Base-by-base conservation (phyloP, 164 flowering plant genomes). In the Litsea cubeba region DNA sequence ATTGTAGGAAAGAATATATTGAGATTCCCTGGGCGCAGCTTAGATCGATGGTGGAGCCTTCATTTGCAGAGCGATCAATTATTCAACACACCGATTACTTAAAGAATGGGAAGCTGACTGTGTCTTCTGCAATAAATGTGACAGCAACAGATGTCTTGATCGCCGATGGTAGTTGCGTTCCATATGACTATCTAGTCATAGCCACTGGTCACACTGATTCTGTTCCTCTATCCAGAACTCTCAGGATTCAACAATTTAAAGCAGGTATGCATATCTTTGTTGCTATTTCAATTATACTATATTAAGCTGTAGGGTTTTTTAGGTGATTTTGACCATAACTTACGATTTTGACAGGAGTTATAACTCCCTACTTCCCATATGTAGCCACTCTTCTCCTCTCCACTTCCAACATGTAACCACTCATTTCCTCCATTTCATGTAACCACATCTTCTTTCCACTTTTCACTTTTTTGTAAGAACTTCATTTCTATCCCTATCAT, bases 11-110 rank as follows among this genome's bases (percentile, higher is more conserved):
- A 83, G 96, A 95, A 72, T 95, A 93, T 75, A 88, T 89, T 78
- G 97, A 92, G 83, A 89, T 95, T 24, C 83, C 97, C 72, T 95
- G 95, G 95, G 97, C 96, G 68, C 82, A 81, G 76, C 85, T 90
- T 82, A 88, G 99, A 75, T 76, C 88, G 71, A 88, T 84, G 88
- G 98, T 95, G 83, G 98, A 95, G 83, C 99, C 97, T 24, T 75
- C 90, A 8, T 87, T 93, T 83, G 95, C 85, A 0, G 88, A 89
- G 83, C 86, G 93, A 81, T 80, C 90, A 2, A 80, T 93, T 69
- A 83, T 95, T 72, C 78, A 84, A 73, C 97, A 93, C 78, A 82
- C 69, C 12, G 94, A 91, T 20, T 91, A 91, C 81, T 82, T 95
- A 35, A 72, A 85, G 10, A 87, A 88, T 71, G 93, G 85, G 5